Base-by-base conservation (phyloP, 805 yeast genomes). In the Candida anglica region DNA sequence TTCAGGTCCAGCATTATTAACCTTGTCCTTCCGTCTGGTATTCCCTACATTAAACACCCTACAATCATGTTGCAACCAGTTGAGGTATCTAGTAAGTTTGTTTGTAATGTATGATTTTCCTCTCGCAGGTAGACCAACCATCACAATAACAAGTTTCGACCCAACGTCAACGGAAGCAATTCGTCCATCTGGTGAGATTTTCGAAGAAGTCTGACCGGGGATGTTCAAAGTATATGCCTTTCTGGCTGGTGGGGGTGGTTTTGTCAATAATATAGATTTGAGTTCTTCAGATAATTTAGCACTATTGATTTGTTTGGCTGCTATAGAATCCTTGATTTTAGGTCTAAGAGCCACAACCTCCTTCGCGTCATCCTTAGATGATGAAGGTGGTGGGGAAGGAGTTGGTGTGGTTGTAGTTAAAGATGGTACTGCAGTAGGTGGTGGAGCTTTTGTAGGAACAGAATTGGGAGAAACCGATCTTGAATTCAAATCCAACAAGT, bases 41-140 rank as follows among this genome's bases (percentile, higher is more conserved):
- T 93, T 86, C 1, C 98, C 98, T 19, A 93, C 98, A 52, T 91
- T 91, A 66, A 93, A 91, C 7, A 91, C 89, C 43, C 82, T 73
- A 39, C 95, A 81, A 46, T 85, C 87, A 48, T 89, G 94, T 60
- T 89, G 95, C 25, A 88, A 75, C 95, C 96, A 91, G 61, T 91
- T 91, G 53, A 91, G 66, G 59, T 86, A 93, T 40, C 98, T 65
- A 1, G 94, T 85, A 30, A 91, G 69, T 54, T 93, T 91, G 58
- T 88, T 91, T 33, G 97, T 87, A 42, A 91, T 79, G 55, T 89
- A 93, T 2, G 95, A 84, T 57, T 91, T 91, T 3, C 98, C 98
- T 35, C 97, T 69, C 0, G 97, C 97, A 0, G 98, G 98, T 21
- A 83, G 60, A 0, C 98, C 98, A 11, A 91, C 96, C 98, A 91